Base-by-base conservation (phyloP, 768 basidiomycete species). In the Hericium coralloides region DNA sequence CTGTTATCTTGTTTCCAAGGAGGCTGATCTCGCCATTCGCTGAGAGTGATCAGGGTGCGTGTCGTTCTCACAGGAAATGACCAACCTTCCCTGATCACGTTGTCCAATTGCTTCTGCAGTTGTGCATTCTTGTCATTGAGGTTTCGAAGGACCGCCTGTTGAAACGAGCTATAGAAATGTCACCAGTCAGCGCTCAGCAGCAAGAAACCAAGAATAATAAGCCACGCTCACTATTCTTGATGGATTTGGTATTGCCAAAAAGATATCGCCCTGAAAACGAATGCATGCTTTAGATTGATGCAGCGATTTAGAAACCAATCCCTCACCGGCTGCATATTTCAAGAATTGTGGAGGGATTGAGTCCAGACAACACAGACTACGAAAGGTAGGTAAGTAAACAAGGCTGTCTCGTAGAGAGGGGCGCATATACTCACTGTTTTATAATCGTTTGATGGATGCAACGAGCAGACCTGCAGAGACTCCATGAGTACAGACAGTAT, bases 201-300 rank as follows among this genome's bases (percentile, higher is more conserved):
- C 31, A 6, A 9, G 6, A 12, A 38, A 15, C 9, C 25, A n/a
- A n/a, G n/a, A n/a, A n/a, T n/a, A n/a, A n/a, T 26, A 26, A 57
- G 6, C 17, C 5, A 20, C 22, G 63, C 71, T 57, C 56, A 88
- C 90, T 80, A 84, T 73, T 93, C 91, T 70, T 93, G 91, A 60
- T 89, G 87, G 52, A 85, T 80, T 65, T 93, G 91, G 68, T 93
- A 93, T 68, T 91, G 88, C 91, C 91, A 93, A 68, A 93, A 93
- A 3, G 90, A 88, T 57, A 92, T 79, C 4, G 91, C 89, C 20
- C 89, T 90, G 63, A 22, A 22, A 20, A 8, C 20, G 23, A 17
- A n/a, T 12, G 12, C 0, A 10, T 1, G 22, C 22, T 47, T 26
- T 7, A 12, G 12, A 14, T 31, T 52, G 18, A 0, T 2, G 26